Evolutionary conservation across 306 rosid genomes (phyloP).

Genomic region (Medicago lupulina): DNA sequence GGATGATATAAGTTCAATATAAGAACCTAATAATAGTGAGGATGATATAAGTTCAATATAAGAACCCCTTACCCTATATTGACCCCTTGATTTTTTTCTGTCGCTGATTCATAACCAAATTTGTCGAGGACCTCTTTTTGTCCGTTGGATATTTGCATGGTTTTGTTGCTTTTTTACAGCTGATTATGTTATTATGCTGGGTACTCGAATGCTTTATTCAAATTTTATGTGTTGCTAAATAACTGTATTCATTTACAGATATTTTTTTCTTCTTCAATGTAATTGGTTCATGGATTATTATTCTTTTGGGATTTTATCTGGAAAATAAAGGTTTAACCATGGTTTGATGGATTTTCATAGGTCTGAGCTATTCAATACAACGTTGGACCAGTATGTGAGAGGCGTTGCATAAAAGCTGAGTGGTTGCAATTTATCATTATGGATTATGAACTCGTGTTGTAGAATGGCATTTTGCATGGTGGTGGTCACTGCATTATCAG

Average conservation of each 20-base stretch:
- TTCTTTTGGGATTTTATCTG: background rate
- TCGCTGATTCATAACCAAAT: background rate
- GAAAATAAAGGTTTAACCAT: background rate
- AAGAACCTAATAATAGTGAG: background rate
- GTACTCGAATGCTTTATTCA: conserved; percentile 5
- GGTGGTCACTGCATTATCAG: background rate
- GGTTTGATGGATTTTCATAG: conserved; percentile 50
- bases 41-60: background rate
- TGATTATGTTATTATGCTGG: conserved; percentile 1
- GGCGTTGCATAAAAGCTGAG: conserved; percentile 69
- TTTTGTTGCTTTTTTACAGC: background rate
- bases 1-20: background rate
- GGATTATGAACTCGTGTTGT: conserved; percentile 23
- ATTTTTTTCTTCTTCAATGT: background rate
- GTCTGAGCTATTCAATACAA: conserved; percentile 86
- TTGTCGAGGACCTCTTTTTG: background rate
- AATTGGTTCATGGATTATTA: background rate
- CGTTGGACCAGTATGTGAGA: conserved; percentile 87
- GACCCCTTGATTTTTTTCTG: too few relatives aligned
- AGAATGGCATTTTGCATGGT: conserved; percentile 12
- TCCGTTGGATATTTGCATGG: conserved; percentile 7
- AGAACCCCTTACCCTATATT: background rate
- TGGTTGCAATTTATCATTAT: conserved; percentile 5
- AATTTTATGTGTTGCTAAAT: conserved; percentile 20
- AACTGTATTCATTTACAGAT: conserved; percentile 2